Percentiles rank a stretch among this genome's conserved stretches.
Conservation (phyloP, 2,329 filamentous ascomycete genomes). For the Trichoderma harzianum region DNA sequence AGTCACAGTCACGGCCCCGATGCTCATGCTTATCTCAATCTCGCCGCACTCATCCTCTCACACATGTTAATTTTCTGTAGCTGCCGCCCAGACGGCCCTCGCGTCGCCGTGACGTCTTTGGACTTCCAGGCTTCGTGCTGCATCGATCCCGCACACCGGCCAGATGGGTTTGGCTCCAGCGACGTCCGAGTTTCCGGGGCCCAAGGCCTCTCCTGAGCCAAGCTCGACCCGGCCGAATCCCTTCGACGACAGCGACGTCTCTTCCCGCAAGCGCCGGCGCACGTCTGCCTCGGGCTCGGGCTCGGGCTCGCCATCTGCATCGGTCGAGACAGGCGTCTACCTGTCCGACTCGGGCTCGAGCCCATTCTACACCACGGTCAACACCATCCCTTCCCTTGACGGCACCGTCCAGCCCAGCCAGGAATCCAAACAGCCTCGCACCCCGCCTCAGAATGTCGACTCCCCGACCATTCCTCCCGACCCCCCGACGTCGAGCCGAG, state of each 20-base stretch:
- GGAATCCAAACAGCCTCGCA: constrained; percentile 33
- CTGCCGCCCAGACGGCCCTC: constrained; percentile 52
- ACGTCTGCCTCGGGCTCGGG: constrained; percentile 54
- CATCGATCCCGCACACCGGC: constrained; percentile 37
- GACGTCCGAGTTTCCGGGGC: constrained; percentile 52
- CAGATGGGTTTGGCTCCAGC: constrained; percentile 54
- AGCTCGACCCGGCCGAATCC: constrained; percentile 61
- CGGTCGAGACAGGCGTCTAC: constrained; percentile 41
- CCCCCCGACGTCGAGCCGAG: constrained; percentile 50
- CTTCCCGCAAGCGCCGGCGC: constrained; percentile 59
- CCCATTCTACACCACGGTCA: constrained; percentile 25
- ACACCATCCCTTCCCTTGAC: constrained; percentile 29
- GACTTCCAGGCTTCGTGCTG: constrained; percentile 43
- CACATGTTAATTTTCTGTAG: constrained; percentile 58
- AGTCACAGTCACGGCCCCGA: not conserved
- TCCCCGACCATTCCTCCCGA: constrained; percentile 31
- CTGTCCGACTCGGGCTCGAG: constrained; percentile 33
- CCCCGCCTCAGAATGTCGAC: constrained; percentile 37
- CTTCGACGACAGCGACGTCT: constrained; percentile 56
- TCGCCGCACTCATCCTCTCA: constrained; percentile 29
- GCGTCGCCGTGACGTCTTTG: constrained; percentile 50
- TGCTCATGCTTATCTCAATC: not conserved
- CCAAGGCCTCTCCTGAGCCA: constrained; percentile 60
- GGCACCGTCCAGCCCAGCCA: constrained; percentile 39
- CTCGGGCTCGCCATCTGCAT: constrained; percentile 52